These are phyloP conservation scores for Globisporangium apiculatum DNA, from an alignment of 352 stramenopile species.

Conservation along the genomic window DNA sequence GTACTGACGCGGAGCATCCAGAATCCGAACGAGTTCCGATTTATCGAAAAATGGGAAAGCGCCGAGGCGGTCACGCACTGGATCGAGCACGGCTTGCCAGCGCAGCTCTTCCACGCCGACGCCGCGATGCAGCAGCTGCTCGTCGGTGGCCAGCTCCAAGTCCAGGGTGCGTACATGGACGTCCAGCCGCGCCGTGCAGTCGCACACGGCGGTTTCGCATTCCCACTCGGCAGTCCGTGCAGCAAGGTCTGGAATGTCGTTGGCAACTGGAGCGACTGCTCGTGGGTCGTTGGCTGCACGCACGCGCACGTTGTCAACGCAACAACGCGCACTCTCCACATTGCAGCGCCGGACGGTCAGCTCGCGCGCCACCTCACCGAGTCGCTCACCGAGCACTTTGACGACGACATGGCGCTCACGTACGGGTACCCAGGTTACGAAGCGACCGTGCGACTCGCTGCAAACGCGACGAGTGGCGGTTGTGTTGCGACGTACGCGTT, in stretches of 20 bases:
- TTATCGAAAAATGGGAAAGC: conserved; percentile 12
- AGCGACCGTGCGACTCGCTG: conserved; percentile 1
- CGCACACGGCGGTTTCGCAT: conserved; percentile 8
- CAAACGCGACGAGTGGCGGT: background rate
- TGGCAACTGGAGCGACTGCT: conserved; percentile 10
- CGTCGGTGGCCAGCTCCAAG: conserved; percentile 6
- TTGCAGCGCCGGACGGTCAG: background rate
- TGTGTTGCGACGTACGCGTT: conserved; percentile 10
- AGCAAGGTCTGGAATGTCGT: conserved; percentile 9
- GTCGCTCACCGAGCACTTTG: conserved; percentile 2
- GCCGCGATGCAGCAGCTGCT: conserved; percentile 9
- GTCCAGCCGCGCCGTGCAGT: conserved; percentile 4
- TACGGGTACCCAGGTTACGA: conserved; percentile 6
- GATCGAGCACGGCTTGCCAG: conserved; percentile 3
- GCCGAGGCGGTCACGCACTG: conserved; percentile 9
- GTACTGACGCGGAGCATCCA: conserved; percentile 10
- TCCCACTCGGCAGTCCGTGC: conserved; percentile 2
- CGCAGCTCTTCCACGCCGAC: conserved; percentile 8
- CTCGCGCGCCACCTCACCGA: background rate
- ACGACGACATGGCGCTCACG: conserved; percentile 8
- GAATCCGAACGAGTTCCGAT: conserved; percentile 13
- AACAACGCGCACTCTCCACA: conserved; percentile 7
- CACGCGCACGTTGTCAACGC: conserved; percentile 7
- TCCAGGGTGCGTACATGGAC: conserved; percentile 11
- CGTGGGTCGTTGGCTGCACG: conserved; percentile 10